Evolutionary conservation across 1,284 basidiomycete genomes (phyloP), one percentile per base, ranked within the genome.

Genomic region (Tylopilus orsonianus): DNA sequence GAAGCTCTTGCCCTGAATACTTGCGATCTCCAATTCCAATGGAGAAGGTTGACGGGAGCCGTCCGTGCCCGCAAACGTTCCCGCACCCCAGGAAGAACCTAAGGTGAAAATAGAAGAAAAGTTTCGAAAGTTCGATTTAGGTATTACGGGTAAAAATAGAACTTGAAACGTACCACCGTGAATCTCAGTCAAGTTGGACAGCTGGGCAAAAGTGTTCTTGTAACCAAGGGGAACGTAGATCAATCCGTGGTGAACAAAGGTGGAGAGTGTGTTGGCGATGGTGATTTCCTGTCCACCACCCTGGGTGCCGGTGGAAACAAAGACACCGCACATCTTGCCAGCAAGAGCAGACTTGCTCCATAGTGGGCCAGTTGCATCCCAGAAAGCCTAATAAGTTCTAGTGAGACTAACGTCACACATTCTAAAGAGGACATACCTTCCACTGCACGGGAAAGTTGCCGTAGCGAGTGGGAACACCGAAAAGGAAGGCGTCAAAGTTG

Each of bases 161-260:
- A 37, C 8, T 29, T 26, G 12, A n/a, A n/a, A 73, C 80, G 41
- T 67, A 78, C 86, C 86, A 62, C 90, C 91, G 61, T 81, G 87
- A 45, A 86, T 75, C 67, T 85, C 81, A 13, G 61, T 66, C 44
- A 88, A 49, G 70, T 81, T 78, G 32, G 79, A 69, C 54, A 92
- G 65, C 61, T 83, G 78, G 2, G 70, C 61, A 49, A 82, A 83
- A 4, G 75, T 60, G 52, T 75, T 63, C 37, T 77, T 74, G 74
- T 91, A 94, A 13, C 90, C 92, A 48, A 92, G 73, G 22, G 91
- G 90, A 8, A 93, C 87, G 65, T 75, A 91, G 65, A 81, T 74
- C 56, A 91, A 77, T 29, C 90, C 90, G 62, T 93, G 91, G 71
- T 95, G 92, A 18, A 78, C 73, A 55, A 93, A 74, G 40, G 86